Evolutionary conservation across 768 basidiomycete genomes (phyloP).

Genomic region (Xerocomellus intermedius): DNA sequence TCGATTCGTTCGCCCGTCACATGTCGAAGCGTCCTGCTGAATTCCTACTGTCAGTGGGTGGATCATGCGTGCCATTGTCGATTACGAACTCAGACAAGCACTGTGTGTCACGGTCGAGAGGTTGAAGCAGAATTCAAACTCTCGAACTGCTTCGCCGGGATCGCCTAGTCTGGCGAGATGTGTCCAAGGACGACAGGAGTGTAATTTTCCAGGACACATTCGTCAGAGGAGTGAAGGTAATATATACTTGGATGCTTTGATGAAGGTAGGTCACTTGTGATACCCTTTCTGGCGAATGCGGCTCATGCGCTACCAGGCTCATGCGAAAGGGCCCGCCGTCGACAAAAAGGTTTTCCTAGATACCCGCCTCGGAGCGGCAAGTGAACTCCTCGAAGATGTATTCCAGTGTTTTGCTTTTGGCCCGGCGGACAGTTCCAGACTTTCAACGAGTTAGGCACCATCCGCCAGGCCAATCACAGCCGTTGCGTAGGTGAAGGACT

Average conservation of each 20-base stretch:
- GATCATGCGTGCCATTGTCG: neutral
- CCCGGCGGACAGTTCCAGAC: no score
- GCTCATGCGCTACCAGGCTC: no score
- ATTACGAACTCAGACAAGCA: neutral
- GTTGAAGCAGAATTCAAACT: neutral
- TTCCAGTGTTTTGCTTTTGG: no score
- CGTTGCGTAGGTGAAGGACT: no score
- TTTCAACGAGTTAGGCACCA: no score
- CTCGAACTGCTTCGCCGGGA: slow-evolving; percentile 1
- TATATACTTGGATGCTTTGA: neutral
- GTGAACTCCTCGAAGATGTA: neutral
- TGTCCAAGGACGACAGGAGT: neutral
- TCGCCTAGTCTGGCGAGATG: slow-evolving; percentile 3
- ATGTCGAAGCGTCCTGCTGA: neutral
- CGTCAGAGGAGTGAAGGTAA: neutral
- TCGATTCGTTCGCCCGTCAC: neutral
- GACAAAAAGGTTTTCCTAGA: no score
- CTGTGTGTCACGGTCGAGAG: neutral
- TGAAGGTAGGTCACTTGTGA: neutral
- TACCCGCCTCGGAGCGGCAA: neutral
- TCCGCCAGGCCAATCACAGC: no score
- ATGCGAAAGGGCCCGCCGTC: no score
- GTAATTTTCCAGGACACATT: neutral
- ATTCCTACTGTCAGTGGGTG: neutral
- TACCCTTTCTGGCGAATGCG: no score